phyloP scores from a whole-genome alignment of 805 yeast genomes.

The Sugiyamaella floridensis region DNA sequence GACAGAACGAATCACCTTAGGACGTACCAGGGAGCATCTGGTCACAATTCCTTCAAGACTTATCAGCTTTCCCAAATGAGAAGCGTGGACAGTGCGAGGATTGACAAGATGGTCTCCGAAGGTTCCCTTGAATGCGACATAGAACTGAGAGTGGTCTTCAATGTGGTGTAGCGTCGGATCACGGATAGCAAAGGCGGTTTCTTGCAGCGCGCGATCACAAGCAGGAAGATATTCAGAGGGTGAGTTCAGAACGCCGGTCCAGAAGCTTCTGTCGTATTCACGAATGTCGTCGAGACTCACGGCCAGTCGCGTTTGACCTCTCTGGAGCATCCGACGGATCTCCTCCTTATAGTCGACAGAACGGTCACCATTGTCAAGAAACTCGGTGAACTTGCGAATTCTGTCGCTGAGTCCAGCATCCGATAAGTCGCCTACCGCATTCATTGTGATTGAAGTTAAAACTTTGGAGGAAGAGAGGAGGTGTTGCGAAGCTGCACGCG shows the following conservation, averaged over 20 bases:
- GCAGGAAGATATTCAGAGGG: slow-evolving; percentile 90
- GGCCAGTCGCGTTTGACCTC: slow-evolving; percentile 57
- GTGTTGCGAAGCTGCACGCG: background rate
- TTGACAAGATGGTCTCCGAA: slow-evolving; percentile 83
- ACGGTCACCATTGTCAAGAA: slow-evolving; percentile 54
- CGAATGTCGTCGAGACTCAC: slow-evolving; percentile 83
- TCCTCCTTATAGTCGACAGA: slow-evolving; percentile 58
- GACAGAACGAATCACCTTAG: slow-evolving; percentile 83
- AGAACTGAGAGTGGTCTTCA: slow-evolving; percentile 58
- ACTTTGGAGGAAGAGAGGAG: background rate
- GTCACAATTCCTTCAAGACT: slow-evolving; percentile 95
- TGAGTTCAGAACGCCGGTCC: slow-evolving; percentile 62
- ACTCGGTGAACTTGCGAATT: slow-evolving; percentile 82
- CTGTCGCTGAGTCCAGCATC: slow-evolving; percentile 61
- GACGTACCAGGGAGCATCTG: slow-evolving; percentile 85
- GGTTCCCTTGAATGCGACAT: slow-evolving; percentile 79
- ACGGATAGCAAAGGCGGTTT: slow-evolving; percentile 65
- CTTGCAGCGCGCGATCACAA: slow-evolving; percentile 77
- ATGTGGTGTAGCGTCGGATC: slow-evolving; percentile 49
- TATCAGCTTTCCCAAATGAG: slow-evolving; percentile 70
- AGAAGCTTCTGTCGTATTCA: slow-evolving; percentile 69
- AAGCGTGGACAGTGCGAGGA: slow-evolving; percentile 79
- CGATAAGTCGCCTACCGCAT: slow-evolving; percentile 5
- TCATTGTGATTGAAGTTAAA: background rate
- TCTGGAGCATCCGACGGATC: slow-evolving; percentile 65